Evolutionary conservation across 225 moss, liverwort and hornwort species (phyloP).

Genomic region (Rhytidiadelphus loreus): DNA sequence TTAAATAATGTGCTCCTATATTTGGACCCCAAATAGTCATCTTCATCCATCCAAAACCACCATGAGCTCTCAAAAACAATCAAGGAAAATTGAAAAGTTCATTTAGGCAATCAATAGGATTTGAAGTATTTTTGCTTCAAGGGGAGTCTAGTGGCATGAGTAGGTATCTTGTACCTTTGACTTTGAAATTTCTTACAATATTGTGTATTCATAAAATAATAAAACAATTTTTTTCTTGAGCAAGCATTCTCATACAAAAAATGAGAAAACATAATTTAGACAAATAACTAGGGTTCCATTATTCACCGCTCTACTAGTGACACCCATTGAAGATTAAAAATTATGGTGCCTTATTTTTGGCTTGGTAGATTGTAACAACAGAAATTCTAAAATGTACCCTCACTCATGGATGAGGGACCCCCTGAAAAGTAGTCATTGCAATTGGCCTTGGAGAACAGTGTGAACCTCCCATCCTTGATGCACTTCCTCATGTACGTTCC

Average conservation of each 20-base stretch:
- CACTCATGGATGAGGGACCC: not conserved
- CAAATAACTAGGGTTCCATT: not conserved
- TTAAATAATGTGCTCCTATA: not conserved
- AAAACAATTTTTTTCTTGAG: not conserved
- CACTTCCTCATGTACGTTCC: accelerated
- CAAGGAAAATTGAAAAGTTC: not conserved
- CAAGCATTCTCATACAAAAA: not conserved
- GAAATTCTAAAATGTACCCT: not conserved
- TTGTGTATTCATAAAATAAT: not conserved
- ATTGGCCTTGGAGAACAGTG: accelerated
- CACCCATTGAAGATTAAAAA: not conserved
- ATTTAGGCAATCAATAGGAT: not conserved
- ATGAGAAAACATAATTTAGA: not conserved
- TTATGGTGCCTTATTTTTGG: accelerated
- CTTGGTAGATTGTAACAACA: accelerated
- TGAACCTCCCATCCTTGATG: not conserved
- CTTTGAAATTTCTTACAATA: not conserved
- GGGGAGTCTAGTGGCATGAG: not conserved
- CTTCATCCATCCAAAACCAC: not conserved
- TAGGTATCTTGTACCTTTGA: not conserved
- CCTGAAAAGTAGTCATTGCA: too few relatives aligned
- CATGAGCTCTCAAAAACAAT: not conserved
- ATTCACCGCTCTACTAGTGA: accelerated
- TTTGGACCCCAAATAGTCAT: not conserved
- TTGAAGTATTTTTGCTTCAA: not conserved